Percentiles rank a stretch among this genome's conserved stretches.
Conservation (phyloP, 768 basidiomycete genomes). For the Suillus placidus region DNA sequence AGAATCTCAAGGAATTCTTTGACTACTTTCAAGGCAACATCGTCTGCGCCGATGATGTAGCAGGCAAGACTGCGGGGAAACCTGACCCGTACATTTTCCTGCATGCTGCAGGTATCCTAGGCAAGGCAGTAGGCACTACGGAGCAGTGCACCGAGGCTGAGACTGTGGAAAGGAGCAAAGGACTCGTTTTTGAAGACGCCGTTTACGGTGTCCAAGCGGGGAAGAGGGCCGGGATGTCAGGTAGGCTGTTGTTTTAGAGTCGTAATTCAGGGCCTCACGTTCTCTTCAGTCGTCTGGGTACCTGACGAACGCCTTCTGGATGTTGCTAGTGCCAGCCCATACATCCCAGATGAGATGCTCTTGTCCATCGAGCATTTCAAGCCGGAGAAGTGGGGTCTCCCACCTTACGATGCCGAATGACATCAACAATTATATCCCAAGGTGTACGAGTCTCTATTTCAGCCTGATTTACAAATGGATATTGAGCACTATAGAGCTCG, state of each 20-base stretch:
- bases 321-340: slow-evolving; percentile 48
- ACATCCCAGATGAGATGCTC: slow-evolving; percentile 61
- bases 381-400: slow-evolving; percentile 85
- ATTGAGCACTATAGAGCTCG: background rate
- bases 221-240: slow-evolving; percentile 84
- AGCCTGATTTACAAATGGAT: background rate
- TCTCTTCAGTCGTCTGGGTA: slow-evolving; percentile 73
- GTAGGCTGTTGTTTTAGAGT: slow-evolving; percentile 41
- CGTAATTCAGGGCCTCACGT: background rate
- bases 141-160: slow-evolving; percentile 37
- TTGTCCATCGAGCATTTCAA: slow-evolving; percentile 68
- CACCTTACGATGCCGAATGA: slow-evolving; percentile 49
- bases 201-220: slow-evolving; percentile 78
- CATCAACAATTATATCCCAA: background rate
- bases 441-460: background rate
- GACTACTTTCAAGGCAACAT: slow-evolving; percentile 59
- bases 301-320: slow-evolving; percentile 71
- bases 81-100: slow-evolving; percentile 84
- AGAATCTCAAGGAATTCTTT: slow-evolving; percentile 60
- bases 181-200: slow-evolving; percentile 84
- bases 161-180: slow-evolving; percentile 53
- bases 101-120: slow-evolving; percentile 64
- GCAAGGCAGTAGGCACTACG: slow-evolving; percentile 54
- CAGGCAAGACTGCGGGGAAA: slow-evolving; percentile 64
- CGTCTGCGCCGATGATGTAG: slow-evolving; percentile 74